phyloP scores from a whole-genome alignment of 2,329 filamentous ascomycete genomes.

The Karstenula rhodostoma region DNA sequence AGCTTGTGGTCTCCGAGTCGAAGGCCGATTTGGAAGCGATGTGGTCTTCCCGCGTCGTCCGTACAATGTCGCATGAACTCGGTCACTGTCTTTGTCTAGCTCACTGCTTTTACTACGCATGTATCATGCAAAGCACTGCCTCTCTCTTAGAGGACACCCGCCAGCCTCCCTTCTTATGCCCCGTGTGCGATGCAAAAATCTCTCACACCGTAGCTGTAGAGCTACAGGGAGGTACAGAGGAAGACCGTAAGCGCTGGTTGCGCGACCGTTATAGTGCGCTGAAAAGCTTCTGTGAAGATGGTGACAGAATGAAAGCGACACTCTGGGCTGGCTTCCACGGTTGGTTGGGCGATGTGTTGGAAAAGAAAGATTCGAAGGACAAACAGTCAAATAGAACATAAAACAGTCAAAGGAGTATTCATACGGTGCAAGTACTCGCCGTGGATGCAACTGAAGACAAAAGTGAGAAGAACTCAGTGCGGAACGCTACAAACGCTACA shows the following conservation, averaged over 20 bases:
- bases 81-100: slow-evolving; percentile 72
- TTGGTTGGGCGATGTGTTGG: slow-evolving; percentile 17
- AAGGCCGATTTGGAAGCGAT: slow-evolving; percentile 47
- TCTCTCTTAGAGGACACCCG: slow-evolving; percentile 65
- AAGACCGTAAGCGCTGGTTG: slow-evolving; percentile 26
- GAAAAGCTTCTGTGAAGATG: slow-evolving; percentile 53
- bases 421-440: neutral
- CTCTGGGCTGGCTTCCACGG: slow-evolving; percentile 30
- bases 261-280: slow-evolving; percentile 53
- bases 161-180: slow-evolving; percentile 71
- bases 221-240: slow-evolving; percentile 30
- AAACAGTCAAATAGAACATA: neutral
- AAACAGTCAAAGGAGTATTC: neutral
- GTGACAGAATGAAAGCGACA: slow-evolving; percentile 36
- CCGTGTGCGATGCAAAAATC: slow-evolving; percentile 66
- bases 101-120: slow-evolving; percentile 72
- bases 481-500: neutral
- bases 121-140: slow-evolving; percentile 69
- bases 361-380: neutral
- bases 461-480: neutral
- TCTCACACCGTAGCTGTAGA: slow-evolving; percentile 32
- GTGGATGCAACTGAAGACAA: neutral
- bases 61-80: slow-evolving; percentile 68
- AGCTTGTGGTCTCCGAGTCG: slow-evolving; percentile 15
- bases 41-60: slow-evolving; percentile 66